Base-by-base conservation (phyloP, 129 eudicot genomes). In the Lactuca sativa region DNA sequence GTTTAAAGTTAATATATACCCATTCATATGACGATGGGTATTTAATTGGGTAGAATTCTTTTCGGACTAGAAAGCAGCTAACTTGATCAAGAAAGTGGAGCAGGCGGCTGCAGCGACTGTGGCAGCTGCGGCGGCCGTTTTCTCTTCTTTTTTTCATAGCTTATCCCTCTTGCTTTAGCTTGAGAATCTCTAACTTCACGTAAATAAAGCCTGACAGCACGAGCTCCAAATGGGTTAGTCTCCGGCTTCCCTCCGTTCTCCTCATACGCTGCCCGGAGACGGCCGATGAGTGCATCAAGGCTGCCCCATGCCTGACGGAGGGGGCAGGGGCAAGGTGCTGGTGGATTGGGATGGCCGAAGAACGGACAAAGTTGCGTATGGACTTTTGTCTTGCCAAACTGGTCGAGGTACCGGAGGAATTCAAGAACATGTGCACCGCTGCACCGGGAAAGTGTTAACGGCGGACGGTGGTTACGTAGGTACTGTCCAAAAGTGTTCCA, bases 401-500 rank as follows among this genome's bases (percentile, higher is more conserved):
- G 96, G 81, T 89, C 96, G 9, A 89, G 86, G 77, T 89, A 89
- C 37, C 90, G 62, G 32, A 89, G 80, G 69, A 89, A 89, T 56
- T 89, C 96, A 21, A 89, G 90, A 7, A 89, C 96, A 65, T 90
- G 90, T 52, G 96, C 93, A 9, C 96, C 96, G 51, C 90, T 86
- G 79, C 96, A 90, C 17, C 90, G 88, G 65, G 85, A 32, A 3
- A 90, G 92, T 0, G 82, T 70, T 25, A 90, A 84, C 21, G 96
- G 96, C 10, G 96, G 96, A 2, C 96, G 87, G 86, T 90, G 96
- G 95, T 86, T 86, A 4, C 84, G 85, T 75, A 90, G 93, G 83
- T 90, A 90, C 75, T 90, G 96, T 13, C 96, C 90, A 56, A 89
- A 89, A 31, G 96, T 86, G 88, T 86, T 89, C 96, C 96, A 89